Conservation (phyloP, 768 basidiomycete genomes). For the Russula abietina region DNA sequence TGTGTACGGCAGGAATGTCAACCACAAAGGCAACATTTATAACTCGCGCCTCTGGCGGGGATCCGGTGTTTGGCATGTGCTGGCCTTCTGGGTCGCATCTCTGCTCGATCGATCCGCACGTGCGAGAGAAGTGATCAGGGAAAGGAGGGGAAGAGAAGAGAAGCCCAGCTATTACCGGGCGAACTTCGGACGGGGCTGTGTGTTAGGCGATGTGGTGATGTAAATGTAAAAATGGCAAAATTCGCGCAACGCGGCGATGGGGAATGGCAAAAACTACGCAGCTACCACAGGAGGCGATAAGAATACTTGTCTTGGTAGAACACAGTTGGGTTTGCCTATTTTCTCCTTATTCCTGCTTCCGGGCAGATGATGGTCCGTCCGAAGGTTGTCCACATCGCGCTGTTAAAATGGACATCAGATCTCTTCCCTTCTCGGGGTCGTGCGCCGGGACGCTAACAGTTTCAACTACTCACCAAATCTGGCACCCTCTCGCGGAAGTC, state of each 20-base stretch:
- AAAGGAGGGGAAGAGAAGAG: not conserved
- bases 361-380: not conserved
- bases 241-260: constrained; percentile 6
- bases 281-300: not conserved
- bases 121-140: not conserved
- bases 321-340: not conserved
- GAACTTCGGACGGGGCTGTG: not conserved
- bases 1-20: not conserved
- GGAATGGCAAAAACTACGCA: constrained; percentile 23
- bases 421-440: not conserved
- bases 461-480: not conserved
- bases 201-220: not conserved
- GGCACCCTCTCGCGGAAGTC: constrained; percentile 20
- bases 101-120: constrained; percentile 12
- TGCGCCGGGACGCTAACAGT: not conserved
- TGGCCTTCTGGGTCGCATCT: not conserved
- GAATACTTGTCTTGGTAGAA: not conserved
- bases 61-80: not conserved
- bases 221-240: constrained; percentile 8
- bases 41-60: not conserved
- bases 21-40: not conserved
- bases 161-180: not conserved
- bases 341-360: not conserved
- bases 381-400: not conserved
- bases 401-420: not conserved